Evolutionary conservation across 352 stramenopile genomes (phyloP).

Genomic region (Phytophthora palmivora): DNA sequence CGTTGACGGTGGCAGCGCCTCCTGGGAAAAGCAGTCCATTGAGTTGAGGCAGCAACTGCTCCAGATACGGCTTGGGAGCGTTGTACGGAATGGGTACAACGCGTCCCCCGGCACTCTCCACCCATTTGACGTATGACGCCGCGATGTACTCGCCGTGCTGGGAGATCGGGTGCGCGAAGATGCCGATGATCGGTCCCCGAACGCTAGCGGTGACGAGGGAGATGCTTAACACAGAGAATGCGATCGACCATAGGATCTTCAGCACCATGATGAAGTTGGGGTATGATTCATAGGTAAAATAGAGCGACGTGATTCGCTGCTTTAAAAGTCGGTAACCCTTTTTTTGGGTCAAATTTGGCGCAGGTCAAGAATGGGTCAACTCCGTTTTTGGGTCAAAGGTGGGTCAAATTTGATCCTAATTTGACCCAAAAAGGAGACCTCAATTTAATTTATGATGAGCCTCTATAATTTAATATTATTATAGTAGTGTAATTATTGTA

Average conservation of each 20-base stretch:
- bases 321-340: too few species aligned
- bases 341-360: too few species aligned
- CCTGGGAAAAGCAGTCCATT: conserved; percentile 79
- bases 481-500: too few species aligned
- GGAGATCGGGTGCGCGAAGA: conserved; percentile 62
- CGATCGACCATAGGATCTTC: conserved; percentile 1
- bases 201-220: conserved; percentile 14
- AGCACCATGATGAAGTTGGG: conserved; percentile 17
- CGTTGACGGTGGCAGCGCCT: conserved; percentile 63
- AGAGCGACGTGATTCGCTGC: too few species aligned
- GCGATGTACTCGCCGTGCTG: conserved; percentile 80
- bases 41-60: conserved; percentile 63
- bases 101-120: conserved; percentile 75
- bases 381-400: too few species aligned
- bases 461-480: too few species aligned
- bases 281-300: conserved; percentile 7
- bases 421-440: too few species aligned
- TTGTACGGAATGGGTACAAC: conserved; percentile 82
- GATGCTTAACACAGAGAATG: conserved; percentile 15
- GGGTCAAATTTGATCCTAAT: too few species aligned
- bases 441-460: too few species aligned
- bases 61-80: conserved; percentile 61
- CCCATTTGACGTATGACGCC: conserved; percentile 85
- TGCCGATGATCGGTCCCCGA: conserved; percentile 52
- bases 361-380: too few species aligned